These are phyloP conservation scores for Aureoboletus auriporus DNA, from an alignment of 768 basidiomycete genomes.

Conservation along the genomic window DNA sequence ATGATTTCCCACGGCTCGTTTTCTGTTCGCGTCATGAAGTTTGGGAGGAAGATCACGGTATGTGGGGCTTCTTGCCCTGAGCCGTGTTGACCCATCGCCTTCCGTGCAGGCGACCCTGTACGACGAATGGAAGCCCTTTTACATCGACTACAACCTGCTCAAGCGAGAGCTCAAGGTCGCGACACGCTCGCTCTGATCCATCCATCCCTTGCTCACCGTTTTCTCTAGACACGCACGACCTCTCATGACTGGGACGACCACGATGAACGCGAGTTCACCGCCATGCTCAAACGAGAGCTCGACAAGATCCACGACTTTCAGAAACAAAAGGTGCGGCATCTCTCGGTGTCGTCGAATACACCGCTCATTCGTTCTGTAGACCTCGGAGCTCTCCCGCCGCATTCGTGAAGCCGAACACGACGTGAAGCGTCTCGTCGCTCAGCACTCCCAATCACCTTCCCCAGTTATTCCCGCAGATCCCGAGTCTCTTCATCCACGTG, in stretches of 20 bases:
- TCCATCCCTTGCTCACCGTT: not conserved
- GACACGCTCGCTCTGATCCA: not conserved
- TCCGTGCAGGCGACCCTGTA: constrained; percentile 69
- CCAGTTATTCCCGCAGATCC: constrained; percentile 37
- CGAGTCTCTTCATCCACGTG: constrained; percentile 51
- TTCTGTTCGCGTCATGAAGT: constrained; percentile 54
- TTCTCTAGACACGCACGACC: constrained; percentile 46
- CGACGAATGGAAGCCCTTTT: constrained; percentile 86
- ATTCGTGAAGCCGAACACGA: constrained; percentile 81
- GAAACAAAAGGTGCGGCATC: constrained; percentile 63
- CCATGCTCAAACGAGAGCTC: constrained; percentile 76
- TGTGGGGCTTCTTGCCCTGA: constrained; percentile 13
- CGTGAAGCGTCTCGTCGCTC: constrained; percentile 71
- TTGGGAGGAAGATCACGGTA: constrained; percentile 74
- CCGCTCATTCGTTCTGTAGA: constrained; percentile 37
- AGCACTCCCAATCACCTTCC: constrained; percentile 29
- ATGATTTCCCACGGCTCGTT: constrained; percentile 12
- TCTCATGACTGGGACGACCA: constrained; percentile 62
- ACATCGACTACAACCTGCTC: constrained; percentile 84
- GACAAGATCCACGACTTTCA: constrained; percentile 96
- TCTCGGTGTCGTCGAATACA: not conserved
- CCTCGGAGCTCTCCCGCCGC: constrained; percentile 73
- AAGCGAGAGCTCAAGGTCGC: constrained; percentile 87
- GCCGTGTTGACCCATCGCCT: not conserved
- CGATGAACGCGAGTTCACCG: constrained; percentile 82